Conservation (phyloP, 1,139 yeast species). For the Yamadazyma buinensis region DNA sequence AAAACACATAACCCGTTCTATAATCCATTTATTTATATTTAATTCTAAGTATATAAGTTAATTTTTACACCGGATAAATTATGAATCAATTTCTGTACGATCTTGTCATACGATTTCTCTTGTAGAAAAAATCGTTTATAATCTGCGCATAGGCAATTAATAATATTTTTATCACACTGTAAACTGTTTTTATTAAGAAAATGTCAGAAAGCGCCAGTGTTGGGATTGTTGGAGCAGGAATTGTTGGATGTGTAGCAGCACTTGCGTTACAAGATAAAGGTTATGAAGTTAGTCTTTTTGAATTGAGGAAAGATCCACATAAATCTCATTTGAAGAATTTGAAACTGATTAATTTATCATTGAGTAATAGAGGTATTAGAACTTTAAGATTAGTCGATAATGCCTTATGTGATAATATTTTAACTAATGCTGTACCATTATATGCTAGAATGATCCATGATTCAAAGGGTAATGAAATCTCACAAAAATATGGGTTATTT, state of each 20-base stretch:
- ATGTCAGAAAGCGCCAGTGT: slow-evolving; percentile 17
- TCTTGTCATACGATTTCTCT: no score
- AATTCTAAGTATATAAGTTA: no score
- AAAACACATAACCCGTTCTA: no score
- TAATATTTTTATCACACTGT: no score
- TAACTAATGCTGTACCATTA: slow-evolving; percentile 74
- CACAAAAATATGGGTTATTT: slow-evolving; percentile 76
- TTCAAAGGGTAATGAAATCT: slow-evolving; percentile 54
- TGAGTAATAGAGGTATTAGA: slow-evolving; percentile 75
- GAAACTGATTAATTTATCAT: slow-evolving; percentile 81
- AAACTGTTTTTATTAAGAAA: no score
- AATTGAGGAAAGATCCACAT: slow-evolving; percentile 46
- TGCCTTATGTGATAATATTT: slow-evolving; percentile 51
- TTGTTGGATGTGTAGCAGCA: slow-evolving; percentile 87
- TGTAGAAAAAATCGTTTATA: no score
- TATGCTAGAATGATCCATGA: slow-evolving; percentile 88
- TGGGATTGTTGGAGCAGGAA: slow-evolving; percentile 77
- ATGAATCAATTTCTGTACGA: no score
- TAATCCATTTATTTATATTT: no score
- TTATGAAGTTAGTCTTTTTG: slow-evolving; percentile 68
- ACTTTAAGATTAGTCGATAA: slow-evolving; percentile 64
- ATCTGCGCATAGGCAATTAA: no score
- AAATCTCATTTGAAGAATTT: slow-evolving; percentile 28
- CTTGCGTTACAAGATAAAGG: slow-evolving; percentile 73
- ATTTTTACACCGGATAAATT: no score